A percentile compares a stretch with the other conserved stretches of the same genome.
phyloP scores from a whole-genome alignment of 2,329 filamentous ascomycete species.

The Venturia oleaginea region DNA sequence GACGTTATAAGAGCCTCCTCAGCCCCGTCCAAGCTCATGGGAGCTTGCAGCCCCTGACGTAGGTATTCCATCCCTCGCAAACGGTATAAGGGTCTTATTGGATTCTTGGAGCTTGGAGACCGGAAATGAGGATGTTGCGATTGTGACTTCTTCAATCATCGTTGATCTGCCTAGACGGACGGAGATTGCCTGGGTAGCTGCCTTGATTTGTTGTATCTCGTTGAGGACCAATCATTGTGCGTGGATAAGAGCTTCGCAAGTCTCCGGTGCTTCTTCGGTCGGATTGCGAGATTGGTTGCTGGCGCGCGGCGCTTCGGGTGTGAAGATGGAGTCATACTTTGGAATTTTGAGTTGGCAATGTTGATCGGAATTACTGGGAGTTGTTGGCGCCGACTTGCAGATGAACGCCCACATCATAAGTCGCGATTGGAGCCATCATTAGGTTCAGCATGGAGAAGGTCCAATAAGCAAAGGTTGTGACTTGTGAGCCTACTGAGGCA shows the following conservation, averaged over 20 bases:
- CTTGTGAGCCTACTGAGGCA: no score
- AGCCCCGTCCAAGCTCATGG: not conserved
- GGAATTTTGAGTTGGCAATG: no score
- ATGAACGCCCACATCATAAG: no score
- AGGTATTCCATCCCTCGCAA: not conserved
- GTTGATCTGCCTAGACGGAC: not conserved
- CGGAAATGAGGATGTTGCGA: conserved; percentile 3
- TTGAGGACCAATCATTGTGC: not conserved
- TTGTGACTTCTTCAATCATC: not conserved
- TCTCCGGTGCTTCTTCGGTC: not conserved
- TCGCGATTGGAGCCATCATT: no score
- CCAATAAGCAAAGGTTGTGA: no score
- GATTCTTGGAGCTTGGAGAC: not conserved
- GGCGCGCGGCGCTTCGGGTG: no score
- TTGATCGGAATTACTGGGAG: no score
- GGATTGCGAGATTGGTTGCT: not conserved
- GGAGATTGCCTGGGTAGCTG: not conserved
- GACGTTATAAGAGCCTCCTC: not conserved
- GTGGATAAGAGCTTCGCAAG: not conserved
- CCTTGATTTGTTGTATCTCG: not conserved
- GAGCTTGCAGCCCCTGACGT: not conserved
- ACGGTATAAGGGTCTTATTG: not conserved
- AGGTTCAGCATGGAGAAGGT: no score
- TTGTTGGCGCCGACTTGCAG: no score
- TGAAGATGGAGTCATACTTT: no score